Evolutionary conservation across 164 flowering plant genomes (phyloP), one percentile per base, ranked within the genome.

Genomic region (Cinnamomum chago): DNA sequence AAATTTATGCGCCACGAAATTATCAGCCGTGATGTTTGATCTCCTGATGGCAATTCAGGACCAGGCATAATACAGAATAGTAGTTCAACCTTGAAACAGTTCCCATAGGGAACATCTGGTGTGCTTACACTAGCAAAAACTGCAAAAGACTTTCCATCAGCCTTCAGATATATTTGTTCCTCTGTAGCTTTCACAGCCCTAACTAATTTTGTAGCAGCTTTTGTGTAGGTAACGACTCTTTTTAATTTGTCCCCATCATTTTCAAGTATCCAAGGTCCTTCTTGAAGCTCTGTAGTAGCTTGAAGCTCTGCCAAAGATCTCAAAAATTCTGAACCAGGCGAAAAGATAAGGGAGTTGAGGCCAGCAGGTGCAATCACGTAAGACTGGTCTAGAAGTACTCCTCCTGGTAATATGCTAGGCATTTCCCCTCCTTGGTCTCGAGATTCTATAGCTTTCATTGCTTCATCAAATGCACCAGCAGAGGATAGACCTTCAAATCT

Each of bases 1-100:
- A 95, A 95, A 78, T 95, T 95, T 81, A 87, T 84, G 67, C 95
- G 84, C 99, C 99, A 93, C 3, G 99, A 95, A 70, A 95, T 74
- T 6, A 89, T 89, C 79, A 95, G 74, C 67, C 79, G 89, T 25
- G 97, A 88, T 78, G 89, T 82, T 80, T 85, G 87, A 69, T 92
- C 93, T 62, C 89, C 94, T 1, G 91, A 89, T 33, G 90, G 87
- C 71, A 92, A 80, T 81, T 92, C 97, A 52, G 98, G 93, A 66
- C 99, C 98, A 5, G 94, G 90, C 15, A 85, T 85, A 33, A 95
- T 89, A 83, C 90, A 85, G 78, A 83, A 92, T n/a, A 90, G 97
- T 71, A 95, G 40, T 74, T 95, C 99, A 14, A 23, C 50, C 82
- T 75, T 92, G 72, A 92, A 95, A 73, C 89, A 85, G 80, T 81